Evolutionary conservation across 345 rosid species (phyloP).

Genomic region (Orychophragmus violaceus): DNA sequence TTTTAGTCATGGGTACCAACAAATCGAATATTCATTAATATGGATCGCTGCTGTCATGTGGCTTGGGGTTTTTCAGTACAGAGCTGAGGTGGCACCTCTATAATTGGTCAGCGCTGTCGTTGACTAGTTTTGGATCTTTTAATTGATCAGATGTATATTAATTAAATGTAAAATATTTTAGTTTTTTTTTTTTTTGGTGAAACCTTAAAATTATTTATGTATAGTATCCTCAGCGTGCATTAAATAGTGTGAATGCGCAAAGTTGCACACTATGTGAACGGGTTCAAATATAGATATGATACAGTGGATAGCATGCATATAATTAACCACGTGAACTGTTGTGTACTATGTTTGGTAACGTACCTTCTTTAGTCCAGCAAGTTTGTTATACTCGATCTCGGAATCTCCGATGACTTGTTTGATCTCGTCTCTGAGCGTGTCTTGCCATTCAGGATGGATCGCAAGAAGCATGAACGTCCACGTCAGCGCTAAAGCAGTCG

Average conservation of each 20-base stretch:
- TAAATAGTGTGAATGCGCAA: constrained; percentile 8
- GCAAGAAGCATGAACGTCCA: constrained; percentile 91
- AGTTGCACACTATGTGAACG: neutral
- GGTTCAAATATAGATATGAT: neutral
- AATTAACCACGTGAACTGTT: constrained; percentile 19
- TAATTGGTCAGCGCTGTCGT: constrained; percentile 10
- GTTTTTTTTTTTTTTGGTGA: neutral
- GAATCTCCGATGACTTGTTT: constrained; percentile 52
- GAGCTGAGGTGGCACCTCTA: neutral
- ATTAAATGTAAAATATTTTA: neutral
- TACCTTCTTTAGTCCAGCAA: constrained; percentile 90
- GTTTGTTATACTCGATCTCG: constrained; percentile 48
- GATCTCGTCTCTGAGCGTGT: constrained; percentile 68
- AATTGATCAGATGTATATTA: neutral
- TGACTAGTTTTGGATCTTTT: constrained; percentile 15
- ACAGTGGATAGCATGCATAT: constrained; percentile 1
- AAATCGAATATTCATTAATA: neutral
- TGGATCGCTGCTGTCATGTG: neutral
- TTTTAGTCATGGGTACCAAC: constrained; percentile 2
- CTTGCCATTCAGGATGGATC: constrained; percentile 73
- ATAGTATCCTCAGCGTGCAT: neutral
- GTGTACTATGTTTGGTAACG: constrained; percentile 17
- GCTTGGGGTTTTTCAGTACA: neutral
- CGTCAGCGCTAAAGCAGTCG: constrained; percentile 76
- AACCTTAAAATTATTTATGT: neutral